Base-by-base conservation (phyloP, 202 grass and related monocot species). In the Eragrostis tef region DNA sequence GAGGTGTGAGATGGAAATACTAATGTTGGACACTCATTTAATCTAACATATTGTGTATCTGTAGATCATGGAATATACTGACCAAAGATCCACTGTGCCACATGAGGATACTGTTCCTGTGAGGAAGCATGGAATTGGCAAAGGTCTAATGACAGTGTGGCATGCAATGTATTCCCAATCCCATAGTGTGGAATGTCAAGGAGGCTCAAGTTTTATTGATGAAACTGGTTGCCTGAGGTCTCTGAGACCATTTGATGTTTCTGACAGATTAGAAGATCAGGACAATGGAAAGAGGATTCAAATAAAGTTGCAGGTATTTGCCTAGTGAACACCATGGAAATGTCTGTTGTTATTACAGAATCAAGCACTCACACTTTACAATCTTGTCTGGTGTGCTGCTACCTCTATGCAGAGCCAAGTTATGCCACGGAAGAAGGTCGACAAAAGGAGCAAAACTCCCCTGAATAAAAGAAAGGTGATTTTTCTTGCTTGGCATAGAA, bases 111-210 rank as follows among this genome's bases (percentile, higher is more conserved):
- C 59, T 71, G 68, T 53, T 90, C 78, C 78, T 84, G 54, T 87
- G 78, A 88, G 69, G 85, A 99, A 95, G 69, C 89, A 99, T 87
- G 96, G 96, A 83, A 84, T 78, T 51, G 96, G 96, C 81, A 99
- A 99, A 93, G 96, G 96, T 79, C 81, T 99, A 71, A 99, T 99
- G 93, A 96, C 96, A 73, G 91, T 99, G 44, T 99, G 93, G 96
- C 85, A 64, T 74, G 86, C 84, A 71, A 96, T 90, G 83, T 91
- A 93, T 92, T 86, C 93, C 20, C n/a, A n/a, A n/a, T n/a, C n/a
- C n/a, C 67, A 80, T 68, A 83, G 56, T 60, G 8, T 80, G 11
- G 53, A 89, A 29, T 90, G 91, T 53, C 90, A 89, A 79, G 75
- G 56, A 16, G 63, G 47, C 20, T 54, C 80, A n/a, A 86, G 64